Percentiles rank a stretch among this genome's conserved stretches.
Conservation (phyloP, 164 flowering plant species). For the Akebia trifoliata region DNA sequence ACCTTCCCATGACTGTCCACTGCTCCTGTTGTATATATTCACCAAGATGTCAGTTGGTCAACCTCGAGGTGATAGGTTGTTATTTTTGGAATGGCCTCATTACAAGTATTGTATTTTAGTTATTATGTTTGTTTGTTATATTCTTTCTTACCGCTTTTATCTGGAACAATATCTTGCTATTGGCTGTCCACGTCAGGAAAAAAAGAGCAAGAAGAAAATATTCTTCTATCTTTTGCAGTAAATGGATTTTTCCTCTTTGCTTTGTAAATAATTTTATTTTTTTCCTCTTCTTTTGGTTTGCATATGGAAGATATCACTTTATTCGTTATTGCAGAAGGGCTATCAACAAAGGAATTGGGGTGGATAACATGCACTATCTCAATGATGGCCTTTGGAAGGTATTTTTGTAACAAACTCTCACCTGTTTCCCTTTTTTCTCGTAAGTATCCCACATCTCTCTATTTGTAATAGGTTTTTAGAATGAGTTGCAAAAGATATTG, state of each 20-base stretch:
- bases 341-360: conserved; percentile 95
- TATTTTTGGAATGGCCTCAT: background rate
- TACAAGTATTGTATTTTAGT: too few species aligned
- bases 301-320: background rate
- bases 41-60: background rate
- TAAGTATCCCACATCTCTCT: background rate
- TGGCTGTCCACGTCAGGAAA: background rate
- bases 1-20: background rate
- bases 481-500: background rate
- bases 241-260: background rate
- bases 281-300: background rate
- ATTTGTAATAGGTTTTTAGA: background rate
- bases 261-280: background rate
- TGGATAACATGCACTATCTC: conserved; percentile 98
- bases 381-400: conserved; percentile 99
- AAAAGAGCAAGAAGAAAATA: background rate
- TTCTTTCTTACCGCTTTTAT: background rate
- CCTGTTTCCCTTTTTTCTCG: background rate
- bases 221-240: background rate
- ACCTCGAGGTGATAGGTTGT: background rate
- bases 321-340: conserved; percentile 47
- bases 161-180: too few species aligned
- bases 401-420: conserved; percentile 7
- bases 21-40: background rate
- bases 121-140: background rate